phyloP scores from a whole-genome alignment of 129 eudicot genomes.

The Flaveria ramosissima region DNA sequence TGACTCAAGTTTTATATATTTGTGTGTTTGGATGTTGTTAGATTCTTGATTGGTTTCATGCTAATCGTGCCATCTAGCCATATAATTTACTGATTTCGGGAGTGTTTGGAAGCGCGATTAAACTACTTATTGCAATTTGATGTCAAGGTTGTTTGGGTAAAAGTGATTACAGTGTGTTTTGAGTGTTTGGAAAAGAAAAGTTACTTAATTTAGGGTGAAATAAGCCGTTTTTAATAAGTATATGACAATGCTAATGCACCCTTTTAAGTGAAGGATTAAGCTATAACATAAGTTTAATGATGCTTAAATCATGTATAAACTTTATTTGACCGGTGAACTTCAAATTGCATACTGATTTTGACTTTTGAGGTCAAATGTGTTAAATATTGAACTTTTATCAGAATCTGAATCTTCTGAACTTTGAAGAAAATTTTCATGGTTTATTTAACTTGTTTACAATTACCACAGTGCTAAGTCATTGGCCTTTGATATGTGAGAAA shows the following conservation, averaged over 20 bases:
- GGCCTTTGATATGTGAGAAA: neutral
- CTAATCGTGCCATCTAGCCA: neutral
- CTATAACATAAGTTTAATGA: neutral
- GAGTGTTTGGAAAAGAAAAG: neutral
- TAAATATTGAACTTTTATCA: neutral
- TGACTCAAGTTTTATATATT: neutral
- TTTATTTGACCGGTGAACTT: neutral
- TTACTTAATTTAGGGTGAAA: neutral
- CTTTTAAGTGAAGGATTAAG: neutral
- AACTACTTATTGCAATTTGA: neutral
- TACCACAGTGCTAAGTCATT: neutral
- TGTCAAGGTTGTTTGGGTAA: neutral
- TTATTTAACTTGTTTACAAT: neutral
- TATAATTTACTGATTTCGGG: neutral
- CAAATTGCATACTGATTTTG: conserved; percentile 6
- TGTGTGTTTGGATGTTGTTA: conserved; percentile 6
- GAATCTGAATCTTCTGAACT: neutral
- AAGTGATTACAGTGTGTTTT: neutral
- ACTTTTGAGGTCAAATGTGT: conserved; percentile 16
- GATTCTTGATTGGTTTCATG: conserved; percentile 16
- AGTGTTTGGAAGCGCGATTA: neutral
- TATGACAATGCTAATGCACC: neutral
- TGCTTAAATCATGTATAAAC: neutral
- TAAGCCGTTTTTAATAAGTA: neutral
- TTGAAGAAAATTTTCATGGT: neutral